Evolutionary conservation across 352 stramenopile genomes (phyloP).

Genomic region (Phytophthora colocasiae): DNA sequence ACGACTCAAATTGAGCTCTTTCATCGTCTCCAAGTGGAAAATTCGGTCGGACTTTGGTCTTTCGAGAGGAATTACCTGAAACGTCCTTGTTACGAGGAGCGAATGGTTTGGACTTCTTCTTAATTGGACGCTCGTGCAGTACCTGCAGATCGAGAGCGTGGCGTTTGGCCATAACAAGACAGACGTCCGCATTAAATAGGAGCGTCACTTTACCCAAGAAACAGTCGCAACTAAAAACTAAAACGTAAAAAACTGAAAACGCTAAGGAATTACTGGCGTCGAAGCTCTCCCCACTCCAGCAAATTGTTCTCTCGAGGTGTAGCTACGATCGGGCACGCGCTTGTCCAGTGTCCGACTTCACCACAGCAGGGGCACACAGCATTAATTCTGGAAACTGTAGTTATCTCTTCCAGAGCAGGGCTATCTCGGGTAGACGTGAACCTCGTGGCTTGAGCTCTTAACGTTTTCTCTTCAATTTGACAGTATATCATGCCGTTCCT

Average conservation of each 20-base stretch:
- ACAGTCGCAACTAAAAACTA: no score
- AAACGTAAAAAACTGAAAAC: no score
- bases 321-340: not conserved
- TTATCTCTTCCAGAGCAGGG: not conserved
- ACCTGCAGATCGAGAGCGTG: slow-evolving; percentile 37
- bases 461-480: slow-evolving; percentile 25
- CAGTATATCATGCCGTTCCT: slow-evolving; percentile 22
- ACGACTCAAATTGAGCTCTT: slow-evolving; percentile 47
- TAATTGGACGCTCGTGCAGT: slow-evolving; percentile 25
- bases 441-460: not conserved
- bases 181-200: no score
- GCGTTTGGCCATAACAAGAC: slow-evolving; percentile 34
- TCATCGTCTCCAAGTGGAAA: slow-evolving; percentile 21
- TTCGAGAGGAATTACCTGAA: slow-evolving; percentile 5
- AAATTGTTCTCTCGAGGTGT: not conserved
- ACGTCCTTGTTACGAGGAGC: slow-evolving; percentile 7
- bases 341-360: slow-evolving; percentile 5
- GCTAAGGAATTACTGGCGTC: no score
- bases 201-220: no score
- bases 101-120: slow-evolving; percentile 21
- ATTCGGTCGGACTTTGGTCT: not conserved
- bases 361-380: slow-evolving; percentile 1
- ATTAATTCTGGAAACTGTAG: no score
- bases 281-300: no score
- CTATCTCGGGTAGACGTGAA: slow-evolving; percentile 17